Base-by-base conservation (phyloP, 2,329 filamentous ascomycete species). In the Cordyceps cateniannulata region DNA sequence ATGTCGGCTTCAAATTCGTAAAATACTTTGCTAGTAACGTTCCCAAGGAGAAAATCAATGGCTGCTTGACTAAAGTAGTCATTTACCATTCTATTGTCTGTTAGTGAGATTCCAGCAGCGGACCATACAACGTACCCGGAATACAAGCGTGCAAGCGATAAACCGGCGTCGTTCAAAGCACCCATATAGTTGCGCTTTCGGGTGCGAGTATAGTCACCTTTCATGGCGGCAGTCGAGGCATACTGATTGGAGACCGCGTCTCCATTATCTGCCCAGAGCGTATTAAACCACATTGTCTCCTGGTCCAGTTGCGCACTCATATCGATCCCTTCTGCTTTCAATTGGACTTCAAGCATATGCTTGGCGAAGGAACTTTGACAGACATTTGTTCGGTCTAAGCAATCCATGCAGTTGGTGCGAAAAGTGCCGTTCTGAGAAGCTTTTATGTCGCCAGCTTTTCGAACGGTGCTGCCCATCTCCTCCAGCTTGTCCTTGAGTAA, bases 331-430 rank as follows among this genome's bases (percentile, higher is more conserved):
- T 96, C 86, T 22, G 84, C 80, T 61, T 84, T 87, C 2, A 99
- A 79, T 69, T 97, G 91, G 35, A 81, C 72, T 65, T 97, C 91
- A 2, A 99, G 80, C 65, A 91, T 89, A 69, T 88, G 85, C 69
- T 91, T 90, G 5, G 85, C 95, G 70, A 93, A 93, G 0, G 92
- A 95, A 69, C 91, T 96, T 73, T 98, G 93, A 45, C 93, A 92
- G 24, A 99, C 93, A 66, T 98, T 98, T 2, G 95, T 99, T 24
- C 95, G 85, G 71, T 99, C 95, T 10, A 99, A 78, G 67, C 95
- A 99, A 70, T 99, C 95, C 95, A 99, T 98, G 73, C 95, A 99
- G 70, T 99, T 99, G 1, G 92, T 97, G 60, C 95, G 83, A n/a
- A 98, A 72, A 7, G 96, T 84, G 1, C 93, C 93, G 27, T 77